Base-by-base conservation (phyloP, 2,329 filamentous ascomycete genomes). In the Pseudogymnoascus verrucosus region DNA sequence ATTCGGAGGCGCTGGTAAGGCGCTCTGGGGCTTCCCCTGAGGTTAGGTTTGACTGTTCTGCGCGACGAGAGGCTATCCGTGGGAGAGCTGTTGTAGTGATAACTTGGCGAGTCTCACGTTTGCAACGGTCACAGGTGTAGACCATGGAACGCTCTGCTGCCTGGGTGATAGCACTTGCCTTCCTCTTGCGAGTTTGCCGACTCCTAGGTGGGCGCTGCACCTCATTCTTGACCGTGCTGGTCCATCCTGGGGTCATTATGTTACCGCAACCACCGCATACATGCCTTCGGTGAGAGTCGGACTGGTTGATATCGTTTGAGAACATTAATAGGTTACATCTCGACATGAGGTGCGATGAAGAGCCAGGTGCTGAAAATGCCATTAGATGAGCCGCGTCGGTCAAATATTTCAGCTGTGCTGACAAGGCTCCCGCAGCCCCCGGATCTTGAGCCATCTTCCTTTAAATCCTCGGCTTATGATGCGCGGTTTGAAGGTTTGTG, bases 311-410 rank as follows among this genome's bases (percentile, higher is more conserved):
- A 47, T 78, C 76, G 67, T 81, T 76, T 61, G 79, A 74, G 54
- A 78, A 76, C 69, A 84, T 76, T 12, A 87, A 71, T 8, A 76
- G 73, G 66, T 79, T 79, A 64, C 82, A 79, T 63, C 78, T 77
- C 68, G 76, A 78, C 82, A 88, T 84, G 40, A 88, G 75, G 71
- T 84, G 80, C 11, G 84, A 83, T 12, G 86, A 86, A 1, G 79
- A 82, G 66, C 82, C 78, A 1, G 85, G 84, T 0, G 84, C 79
- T 1, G 78, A 73, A 10, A 74, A 71, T 2, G 78, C 76, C 14
- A 88, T 76, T 8, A 87, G 73, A 74, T 88, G 82, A 1, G 84
- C 83, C 1, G 85, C 83, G 70, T 87, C 80, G 10, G 80, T 83
- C 2, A 88, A 78, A 66, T 67, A 75, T 44, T 66, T 68, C 16